A percentile compares a stretch with the other conserved stretches of the same genome.
These are phyloP conservation scores for Fusarium agapanthi DNA, from an alignment of 2,329 filamentous ascomycete species.

Conservation along the genomic window DNA sequence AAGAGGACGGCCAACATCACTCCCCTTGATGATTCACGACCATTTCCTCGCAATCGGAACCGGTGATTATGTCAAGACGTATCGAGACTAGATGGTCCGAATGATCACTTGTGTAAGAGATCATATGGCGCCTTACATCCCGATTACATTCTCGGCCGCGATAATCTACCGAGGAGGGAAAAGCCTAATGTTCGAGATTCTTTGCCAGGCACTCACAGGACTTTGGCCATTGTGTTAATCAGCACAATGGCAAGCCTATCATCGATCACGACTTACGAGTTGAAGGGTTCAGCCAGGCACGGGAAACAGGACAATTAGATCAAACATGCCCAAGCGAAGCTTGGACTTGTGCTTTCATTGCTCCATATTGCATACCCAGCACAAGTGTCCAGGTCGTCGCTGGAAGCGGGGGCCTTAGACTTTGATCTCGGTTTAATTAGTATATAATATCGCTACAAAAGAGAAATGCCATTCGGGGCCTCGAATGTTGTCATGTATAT, in stretches of 20 bases:
- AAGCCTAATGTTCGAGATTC: neutral
- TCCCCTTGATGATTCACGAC: conserved; percentile 7
- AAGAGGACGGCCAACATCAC: neutral
- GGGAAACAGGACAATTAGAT: conserved; percentile 19
- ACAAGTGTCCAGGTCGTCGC: neutral
- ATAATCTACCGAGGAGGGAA: neutral
- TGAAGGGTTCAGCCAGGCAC: neutral
- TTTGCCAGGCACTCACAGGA: neutral
- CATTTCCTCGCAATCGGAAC: neutral
- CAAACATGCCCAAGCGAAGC: neutral
- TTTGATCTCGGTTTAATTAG: conserved; percentile 9
- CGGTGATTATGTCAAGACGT: neutral
- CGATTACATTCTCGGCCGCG: neutral
- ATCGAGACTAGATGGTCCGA: neutral
- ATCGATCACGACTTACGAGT: conserved; percentile 7
- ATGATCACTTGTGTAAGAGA: neutral
- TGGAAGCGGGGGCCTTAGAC: neutral
- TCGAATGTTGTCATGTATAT: neutral
- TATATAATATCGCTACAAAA: conserved; percentile 21
- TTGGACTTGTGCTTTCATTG: neutral
- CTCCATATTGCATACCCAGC: neutral
- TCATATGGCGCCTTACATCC: neutral
- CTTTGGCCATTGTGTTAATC: conserved; percentile 3
- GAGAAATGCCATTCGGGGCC: neutral
- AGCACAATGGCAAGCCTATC: neutral